Evolutionary conservation across 768 basidiomycete genomes (phyloP), one percentile per base, ranked within the genome.

Genomic region (Termitomyces titanicus): DNA sequence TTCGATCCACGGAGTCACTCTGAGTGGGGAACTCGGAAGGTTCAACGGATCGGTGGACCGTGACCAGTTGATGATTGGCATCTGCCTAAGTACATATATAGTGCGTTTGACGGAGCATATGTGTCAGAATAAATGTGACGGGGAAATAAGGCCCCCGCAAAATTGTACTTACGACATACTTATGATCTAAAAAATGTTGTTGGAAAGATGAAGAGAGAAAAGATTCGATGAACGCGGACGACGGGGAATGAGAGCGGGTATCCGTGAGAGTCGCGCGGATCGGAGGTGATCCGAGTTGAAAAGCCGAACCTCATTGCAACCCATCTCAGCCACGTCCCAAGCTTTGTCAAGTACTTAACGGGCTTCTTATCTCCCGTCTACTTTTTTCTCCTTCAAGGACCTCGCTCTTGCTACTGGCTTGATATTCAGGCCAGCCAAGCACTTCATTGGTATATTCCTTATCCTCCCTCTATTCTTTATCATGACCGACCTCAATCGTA

Each of bases 11-110:
- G 72, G 50, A 57, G 50, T 20, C 83, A 84, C 60, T 57, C 54
- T n/a, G 74, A 73, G 22, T 85, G 84, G 84, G 77, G 74, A 9
- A 70, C 69, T 20, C 73, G 79, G 12, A 65, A 68, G 22, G 45
- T 54, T 9, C 54, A 69, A 58, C 53, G 57, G 9, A 74, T 80
- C 24, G 75, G 75, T 39, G 71, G 68, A 12, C 74, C 70, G 11
- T 34, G 13, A 25, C 11, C 15, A 27, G n/a, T n/a, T n/a, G 47
- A 55, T 35, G 47, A 27, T 54, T 54, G 58, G n/a, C n/a, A n/a
- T n/a, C n/a, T n/a, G n/a, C n/a, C n/a, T n/a, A n/a, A n/a, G n/a
- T n/a, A n/a, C n/a, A n/a, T n/a, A n/a, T n/a, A n/a, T n/a, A n/a
- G n/a, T n/a, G n/a, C n/a, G n/a, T n/a, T n/a, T n/a, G n/a, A n/a